These are phyloP conservation scores for Udeniomyces megalosporus DNA, from an alignment of 768 basidiomycete species.

Conservation along the genomic window DNA sequence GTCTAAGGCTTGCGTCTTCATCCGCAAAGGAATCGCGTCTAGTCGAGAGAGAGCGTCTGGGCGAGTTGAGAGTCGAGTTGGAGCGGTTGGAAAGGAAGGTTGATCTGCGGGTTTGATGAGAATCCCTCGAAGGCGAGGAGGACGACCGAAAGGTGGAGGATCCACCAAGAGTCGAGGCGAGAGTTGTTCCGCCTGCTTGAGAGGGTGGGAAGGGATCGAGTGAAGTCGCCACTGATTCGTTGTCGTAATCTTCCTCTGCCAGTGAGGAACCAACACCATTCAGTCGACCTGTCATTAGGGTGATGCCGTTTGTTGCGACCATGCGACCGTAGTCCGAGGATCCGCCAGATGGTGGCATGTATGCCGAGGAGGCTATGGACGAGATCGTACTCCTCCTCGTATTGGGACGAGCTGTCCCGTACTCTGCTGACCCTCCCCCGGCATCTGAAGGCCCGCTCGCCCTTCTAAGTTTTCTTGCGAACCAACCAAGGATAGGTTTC, in stretches of 20 bases:
- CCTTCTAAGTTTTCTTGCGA: constrained; percentile 4
- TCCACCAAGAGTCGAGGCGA: neutral
- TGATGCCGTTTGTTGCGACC: constrained; percentile 9
- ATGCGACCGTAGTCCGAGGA: constrained; percentile 8
- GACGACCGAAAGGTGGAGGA: neutral
- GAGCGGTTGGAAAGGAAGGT: too few species aligned
- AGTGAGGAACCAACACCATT: neutral
- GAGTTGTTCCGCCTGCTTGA: neutral
- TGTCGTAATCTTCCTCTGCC: constrained; percentile 8
- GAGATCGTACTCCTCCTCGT: too few species aligned
- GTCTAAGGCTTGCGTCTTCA: constrained; percentile 82
- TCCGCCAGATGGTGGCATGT: neutral
- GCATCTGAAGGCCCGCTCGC: neutral
- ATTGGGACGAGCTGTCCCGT: too few species aligned
- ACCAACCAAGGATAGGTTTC: constrained; percentile 11
- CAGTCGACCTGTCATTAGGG: neutral
- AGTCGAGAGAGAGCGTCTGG: too few species aligned
- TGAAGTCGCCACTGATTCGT: constrained; percentile 4
- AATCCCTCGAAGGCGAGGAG: constrained; percentile 2
- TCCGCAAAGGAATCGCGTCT: too few species aligned
- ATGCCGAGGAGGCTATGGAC: neutral
- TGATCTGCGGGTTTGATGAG: neutral
- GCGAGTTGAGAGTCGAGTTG: too few species aligned
- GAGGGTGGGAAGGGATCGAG: constrained; percentile 15
- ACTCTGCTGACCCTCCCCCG: neutral